These are phyloP conservation scores for Piper longum DNA, from an alignment of 164 flowering plant genomes.

Conservation along the genomic window DNA sequence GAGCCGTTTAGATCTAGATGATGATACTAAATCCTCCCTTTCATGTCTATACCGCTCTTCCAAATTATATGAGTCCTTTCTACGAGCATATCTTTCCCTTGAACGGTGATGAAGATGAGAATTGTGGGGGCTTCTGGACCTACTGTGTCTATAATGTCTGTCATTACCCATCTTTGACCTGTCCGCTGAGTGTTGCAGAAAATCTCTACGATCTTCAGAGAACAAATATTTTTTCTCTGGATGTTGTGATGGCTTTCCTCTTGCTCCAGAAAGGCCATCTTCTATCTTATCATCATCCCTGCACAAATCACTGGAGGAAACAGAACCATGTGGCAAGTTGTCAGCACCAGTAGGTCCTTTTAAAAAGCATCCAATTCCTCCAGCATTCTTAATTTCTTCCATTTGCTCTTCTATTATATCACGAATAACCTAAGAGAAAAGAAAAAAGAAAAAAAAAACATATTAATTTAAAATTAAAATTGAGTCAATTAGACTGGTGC, in stretches of 20 bases:
- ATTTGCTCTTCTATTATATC: constrained; percentile 80
- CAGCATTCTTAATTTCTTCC: constrained; percentile 72
- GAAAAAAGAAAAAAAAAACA: no score
- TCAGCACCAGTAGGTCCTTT: constrained; percentile 28
- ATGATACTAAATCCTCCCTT: constrained; percentile 16
- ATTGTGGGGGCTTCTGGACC: constrained; percentile 27
- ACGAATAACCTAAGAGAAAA: constrained; percentile 42
- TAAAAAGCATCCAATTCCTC: constrained; percentile 50
- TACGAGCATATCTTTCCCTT: constrained; percentile 1
- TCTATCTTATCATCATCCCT: constrained; percentile 9
- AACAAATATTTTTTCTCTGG: constrained; percentile 8
- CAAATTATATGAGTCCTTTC: constrained; percentile 17
- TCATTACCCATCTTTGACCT: constrained; percentile 10
- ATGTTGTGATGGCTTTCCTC: constrained; percentile 4
- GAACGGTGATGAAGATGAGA: constrained; percentile 11
- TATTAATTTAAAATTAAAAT: no score
- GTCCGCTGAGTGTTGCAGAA: constrained; percentile 3
- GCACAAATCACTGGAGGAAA: constrained; percentile 6
- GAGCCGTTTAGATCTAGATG: constrained; percentile 16
- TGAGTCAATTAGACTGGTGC: no score
- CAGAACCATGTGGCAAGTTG: constrained; percentile 8
- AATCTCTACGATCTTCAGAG: constrained; percentile 3
- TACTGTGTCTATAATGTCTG: constrained; percentile 13
- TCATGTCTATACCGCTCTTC: constrained; percentile 15
- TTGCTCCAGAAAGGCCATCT: constrained; percentile 13